Conservation (phyloP, 306 rosid species). For the Trichosanthes cucumerina region DNA sequence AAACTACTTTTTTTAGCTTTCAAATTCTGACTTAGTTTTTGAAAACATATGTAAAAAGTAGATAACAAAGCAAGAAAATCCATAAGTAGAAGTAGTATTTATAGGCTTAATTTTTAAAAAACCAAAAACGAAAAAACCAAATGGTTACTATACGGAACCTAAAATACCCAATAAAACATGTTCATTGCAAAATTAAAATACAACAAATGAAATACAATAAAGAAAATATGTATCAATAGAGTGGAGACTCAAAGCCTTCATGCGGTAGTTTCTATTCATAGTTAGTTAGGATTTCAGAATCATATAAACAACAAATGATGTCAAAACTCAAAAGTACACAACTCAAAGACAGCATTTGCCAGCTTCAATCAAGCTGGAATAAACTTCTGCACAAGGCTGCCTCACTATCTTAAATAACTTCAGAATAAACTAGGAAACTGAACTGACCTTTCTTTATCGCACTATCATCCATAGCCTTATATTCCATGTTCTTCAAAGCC, state of each 20-base stretch:
- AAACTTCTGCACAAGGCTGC: not conserved
- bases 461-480: slow-evolving; percentile 93
- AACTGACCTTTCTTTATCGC: slow-evolving; percentile 67
- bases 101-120: no score
- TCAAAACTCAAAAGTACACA: not conserved
- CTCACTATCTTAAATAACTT: not conserved
- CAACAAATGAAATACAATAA: not conserved
- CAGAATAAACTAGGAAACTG: not conserved
- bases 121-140: no score
- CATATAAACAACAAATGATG: not conserved
- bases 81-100: no score
- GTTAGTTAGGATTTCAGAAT: not conserved
- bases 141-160: no score
- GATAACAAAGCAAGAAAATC: no score
- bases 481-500: slow-evolving; percentile 96
- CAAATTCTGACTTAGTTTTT: no score
- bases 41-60: no score
- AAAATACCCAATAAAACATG: not conserved
- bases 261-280: not conserved
- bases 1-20: no score
- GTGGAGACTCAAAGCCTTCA: not conserved
- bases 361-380: not conserved
- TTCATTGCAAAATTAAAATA: not conserved
- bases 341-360: not conserved
- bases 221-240: not conserved